Conservation (phyloP, 305 asterid species). For the Fraxinus angustifolia region DNA sequence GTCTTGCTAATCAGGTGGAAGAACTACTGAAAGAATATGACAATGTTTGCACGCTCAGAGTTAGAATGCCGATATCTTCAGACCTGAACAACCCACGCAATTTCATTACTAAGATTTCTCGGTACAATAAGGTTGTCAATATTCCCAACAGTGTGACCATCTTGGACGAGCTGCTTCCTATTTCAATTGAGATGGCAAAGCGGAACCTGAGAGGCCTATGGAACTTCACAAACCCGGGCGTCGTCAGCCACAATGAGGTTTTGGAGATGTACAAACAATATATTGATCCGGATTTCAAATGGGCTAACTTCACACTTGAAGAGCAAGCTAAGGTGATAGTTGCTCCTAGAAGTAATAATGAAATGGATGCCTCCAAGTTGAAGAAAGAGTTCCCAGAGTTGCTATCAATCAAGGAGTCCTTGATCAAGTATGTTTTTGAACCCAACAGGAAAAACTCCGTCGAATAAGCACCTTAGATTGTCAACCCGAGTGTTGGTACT, state of each 20-base stretch:
- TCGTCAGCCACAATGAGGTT: constrained; percentile 80
- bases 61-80: constrained; percentile 84
- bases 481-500: constrained; percentile 15
- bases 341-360: constrained; percentile 83
- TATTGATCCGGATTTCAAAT: constrained; percentile 56
- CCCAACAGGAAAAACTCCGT: constrained; percentile 69
- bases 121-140: constrained; percentile 76
- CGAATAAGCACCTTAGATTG: constrained; percentile 11
- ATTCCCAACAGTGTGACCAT: constrained; percentile 94
- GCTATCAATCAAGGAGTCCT: constrained; percentile 72
- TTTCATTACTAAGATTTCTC: constrained; percentile 83
- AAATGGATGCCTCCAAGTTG: constrained; percentile 80
- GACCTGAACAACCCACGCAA: constrained; percentile 87
- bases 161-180: constrained; percentile 91
- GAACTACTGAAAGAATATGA: constrained; percentile 75
- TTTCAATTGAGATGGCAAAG: constrained; percentile 91
- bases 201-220: constrained; percentile 83
- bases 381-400: constrained; percentile 79
- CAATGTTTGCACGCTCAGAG: constrained; percentile 92
- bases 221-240: constrained; percentile 94
- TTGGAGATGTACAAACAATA: constrained; percentile 79
- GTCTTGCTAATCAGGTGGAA: constrained; percentile 56
- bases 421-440: constrained; percentile 71
- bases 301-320: constrained; percentile 72
- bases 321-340: constrained; percentile 93